Conservation (phyloP, 805 yeast genomes). For the Naumovozyma baii region DNA sequence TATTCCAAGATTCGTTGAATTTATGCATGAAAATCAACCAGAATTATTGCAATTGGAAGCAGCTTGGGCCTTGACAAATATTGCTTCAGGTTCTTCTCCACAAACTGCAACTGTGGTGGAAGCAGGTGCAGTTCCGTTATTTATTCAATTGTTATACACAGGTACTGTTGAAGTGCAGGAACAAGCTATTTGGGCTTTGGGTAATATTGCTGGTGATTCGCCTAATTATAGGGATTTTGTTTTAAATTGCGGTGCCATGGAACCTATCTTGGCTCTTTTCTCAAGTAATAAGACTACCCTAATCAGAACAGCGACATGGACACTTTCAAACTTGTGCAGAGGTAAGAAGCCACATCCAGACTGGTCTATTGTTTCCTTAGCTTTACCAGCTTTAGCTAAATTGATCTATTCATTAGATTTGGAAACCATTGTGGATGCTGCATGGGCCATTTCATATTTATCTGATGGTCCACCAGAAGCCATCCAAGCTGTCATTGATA, state of each 20-base stretch:
- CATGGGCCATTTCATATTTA: slow-evolving; percentile 96
- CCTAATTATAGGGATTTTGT: slow-evolving; percentile 85
- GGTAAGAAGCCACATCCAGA: slow-evolving; percentile 95
- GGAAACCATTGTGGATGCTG: slow-evolving; percentile 92
- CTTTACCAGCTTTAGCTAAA: slow-evolving; percentile 86
- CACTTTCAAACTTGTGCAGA: slow-evolving; percentile 89
- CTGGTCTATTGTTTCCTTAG: slow-evolving; percentile 79
- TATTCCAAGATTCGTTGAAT: slow-evolving; percentile 80
- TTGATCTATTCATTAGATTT: slow-evolving; percentile 82
- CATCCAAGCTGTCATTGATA: slow-evolving; percentile 94
- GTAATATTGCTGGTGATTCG: slow-evolving; percentile 98
- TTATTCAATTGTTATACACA: slow-evolving; percentile 73
- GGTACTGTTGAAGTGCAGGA: slow-evolving; percentile 87
- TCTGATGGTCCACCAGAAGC: slow-evolving; percentile 90
- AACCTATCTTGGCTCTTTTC: slow-evolving; percentile 72
- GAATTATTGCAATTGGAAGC: slow-evolving; percentile 92
- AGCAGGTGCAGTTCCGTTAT: slow-evolving; percentile 86
- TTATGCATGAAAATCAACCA: slow-evolving; percentile 67
- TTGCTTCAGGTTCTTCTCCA: slow-evolving; percentile 85
- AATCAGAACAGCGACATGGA: slow-evolving; percentile 96
- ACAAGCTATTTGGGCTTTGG: slow-evolving; percentile 98
- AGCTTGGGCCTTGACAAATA: slow-evolving; percentile 98
- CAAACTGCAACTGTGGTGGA: slow-evolving; percentile 89
- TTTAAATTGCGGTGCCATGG: slow-evolving; percentile 75
- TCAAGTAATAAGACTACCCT: slow-evolving; percentile 77